Conservation (phyloP, 2,329 filamentous ascomycete species). For the Echinosphaeria canescens region DNA sequence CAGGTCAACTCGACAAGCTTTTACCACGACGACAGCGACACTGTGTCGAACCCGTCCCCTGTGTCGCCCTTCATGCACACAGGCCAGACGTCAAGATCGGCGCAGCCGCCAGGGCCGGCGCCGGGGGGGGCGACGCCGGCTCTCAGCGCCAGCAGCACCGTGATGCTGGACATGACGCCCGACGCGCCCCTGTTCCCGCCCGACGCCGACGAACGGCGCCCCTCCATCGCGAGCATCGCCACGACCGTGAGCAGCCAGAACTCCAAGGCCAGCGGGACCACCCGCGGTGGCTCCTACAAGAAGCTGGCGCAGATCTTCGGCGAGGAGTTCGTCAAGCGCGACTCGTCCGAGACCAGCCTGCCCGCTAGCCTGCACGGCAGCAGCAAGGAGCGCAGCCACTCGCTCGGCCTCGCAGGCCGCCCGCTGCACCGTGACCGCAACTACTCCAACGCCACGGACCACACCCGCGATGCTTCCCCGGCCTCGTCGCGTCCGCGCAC, state of each 20-base stretch:
- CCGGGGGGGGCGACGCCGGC: slow-evolving; percentile 20
- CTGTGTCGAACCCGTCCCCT: slow-evolving; percentile 37
- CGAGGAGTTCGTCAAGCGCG: slow-evolving; percentile 58
- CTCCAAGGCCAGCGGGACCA: slow-evolving; percentile 51
- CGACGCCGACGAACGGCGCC: slow-evolving; percentile 54
- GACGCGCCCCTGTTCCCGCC: slow-evolving; percentile 40
- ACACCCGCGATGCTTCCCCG: slow-evolving; percentile 54
- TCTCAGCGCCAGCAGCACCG: too few species aligned
- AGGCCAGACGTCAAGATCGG: slow-evolving; percentile 24
- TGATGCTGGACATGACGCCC: too few species aligned
- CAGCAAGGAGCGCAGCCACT: too few species aligned
- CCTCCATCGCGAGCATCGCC: slow-evolving; percentile 73
- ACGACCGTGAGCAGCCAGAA: slow-evolving; percentile 65
- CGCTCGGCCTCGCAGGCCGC: too few species aligned
- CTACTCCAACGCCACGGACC: slow-evolving; percentile 56
- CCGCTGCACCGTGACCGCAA: slow-evolving; percentile 51
- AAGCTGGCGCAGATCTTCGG: slow-evolving; percentile 86
- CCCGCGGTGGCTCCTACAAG: slow-evolving; percentile 51
- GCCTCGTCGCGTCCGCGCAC: slow-evolving; percentile 59
- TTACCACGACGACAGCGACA: slow-evolving; percentile 58
- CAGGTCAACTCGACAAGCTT: slow-evolving; percentile 26
- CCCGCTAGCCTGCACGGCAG: too few species aligned
- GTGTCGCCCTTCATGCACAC: slow-evolving; percentile 49
- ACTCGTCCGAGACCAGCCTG: slow-evolving; percentile 54
- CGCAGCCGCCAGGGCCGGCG: too few species aligned